Conservation (phyloP, 306 rosid species). For the Abrus precatorius region DNA sequence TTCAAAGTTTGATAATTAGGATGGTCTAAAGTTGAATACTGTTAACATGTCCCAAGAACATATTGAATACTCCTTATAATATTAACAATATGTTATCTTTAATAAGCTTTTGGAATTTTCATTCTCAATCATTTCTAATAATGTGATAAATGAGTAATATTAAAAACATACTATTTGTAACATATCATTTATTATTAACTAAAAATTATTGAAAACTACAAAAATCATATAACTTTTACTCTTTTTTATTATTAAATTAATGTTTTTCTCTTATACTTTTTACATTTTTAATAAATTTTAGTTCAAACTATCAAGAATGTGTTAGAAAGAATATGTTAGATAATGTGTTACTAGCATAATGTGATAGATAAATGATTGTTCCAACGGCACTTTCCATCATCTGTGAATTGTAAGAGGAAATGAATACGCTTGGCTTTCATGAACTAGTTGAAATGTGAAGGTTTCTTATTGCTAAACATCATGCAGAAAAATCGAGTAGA, state of each 20-base stretch:
- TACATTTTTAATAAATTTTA: too few species aligned
- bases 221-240: too few species aligned
- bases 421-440: background rate
- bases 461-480: background rate
- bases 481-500: background rate
- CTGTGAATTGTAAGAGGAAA: slow-evolving; percentile 11
- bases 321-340: too few species aligned
- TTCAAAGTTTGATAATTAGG: slow-evolving; percentile 3
- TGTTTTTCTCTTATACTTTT: too few species aligned
- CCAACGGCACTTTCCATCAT: background rate
- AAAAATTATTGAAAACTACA: too few species aligned
- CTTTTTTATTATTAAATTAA: too few species aligned
- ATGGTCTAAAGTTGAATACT: slow-evolving; percentile 28
- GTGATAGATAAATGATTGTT: too few species aligned
- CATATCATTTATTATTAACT: too few species aligned
- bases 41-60: background rate
- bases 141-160: background rate
- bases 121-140: background rate
- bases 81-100: too few species aligned
- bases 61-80: background rate
- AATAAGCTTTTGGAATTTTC: background rate
- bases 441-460: background rate
- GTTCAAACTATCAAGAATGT: too few species aligned
- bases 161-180: too few species aligned
- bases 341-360: too few species aligned